Evolutionary conservation across 2,329 filamentous ascomycete species (phyloP), one percentile per base, ranked within the genome.

Genomic region (Tolypocladium album): DNA sequence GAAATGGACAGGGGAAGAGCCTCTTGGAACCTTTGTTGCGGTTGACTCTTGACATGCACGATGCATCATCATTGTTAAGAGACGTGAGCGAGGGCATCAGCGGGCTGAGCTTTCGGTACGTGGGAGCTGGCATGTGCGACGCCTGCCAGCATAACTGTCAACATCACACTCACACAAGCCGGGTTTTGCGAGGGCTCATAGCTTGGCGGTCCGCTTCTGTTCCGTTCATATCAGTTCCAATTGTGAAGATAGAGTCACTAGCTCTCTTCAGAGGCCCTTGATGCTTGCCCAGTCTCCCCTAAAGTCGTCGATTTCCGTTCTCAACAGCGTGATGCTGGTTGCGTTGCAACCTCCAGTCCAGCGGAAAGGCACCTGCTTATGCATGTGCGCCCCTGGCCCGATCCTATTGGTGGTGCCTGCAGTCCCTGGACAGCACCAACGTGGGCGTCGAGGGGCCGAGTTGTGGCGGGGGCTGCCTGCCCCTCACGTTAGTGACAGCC

Each of bases 381-480:
- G 45, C 61, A 63, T 61, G 60, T 63, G 61, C 60, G 50, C 45
- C 15, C 36, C 50, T 34, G 56, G 53, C 27, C 40, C 53, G 36
- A 47, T 62, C 61, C 57, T 31, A 65, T 65, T 65, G 62, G 63
- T 38, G 58, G n/a, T 47, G 43, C 43, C 43, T 47, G 43, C 36
- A 42, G 15, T 13, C 38, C 6, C 58, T 43, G 55, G 58, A 7
- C 27, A 5, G 15, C 47, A 4, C 47, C 27, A 31, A 31, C 43
- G 40, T 43, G 40, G 42, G 39, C 39, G 40, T 43, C 40, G 40
- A 43, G 40, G 40, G 40, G n/a, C 43, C 2, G 13, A 27, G 43
- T 4, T 47, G 27, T 27, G n/a, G 11, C n/a, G 43, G 43, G 43
- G n/a, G n/a, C 22, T 45, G 22, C 39, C 5, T 7, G 39, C 36